Evolutionary conservation across 257 asterid species (phyloP).

Genomic region (Thymus quinquecostatus): DNA sequence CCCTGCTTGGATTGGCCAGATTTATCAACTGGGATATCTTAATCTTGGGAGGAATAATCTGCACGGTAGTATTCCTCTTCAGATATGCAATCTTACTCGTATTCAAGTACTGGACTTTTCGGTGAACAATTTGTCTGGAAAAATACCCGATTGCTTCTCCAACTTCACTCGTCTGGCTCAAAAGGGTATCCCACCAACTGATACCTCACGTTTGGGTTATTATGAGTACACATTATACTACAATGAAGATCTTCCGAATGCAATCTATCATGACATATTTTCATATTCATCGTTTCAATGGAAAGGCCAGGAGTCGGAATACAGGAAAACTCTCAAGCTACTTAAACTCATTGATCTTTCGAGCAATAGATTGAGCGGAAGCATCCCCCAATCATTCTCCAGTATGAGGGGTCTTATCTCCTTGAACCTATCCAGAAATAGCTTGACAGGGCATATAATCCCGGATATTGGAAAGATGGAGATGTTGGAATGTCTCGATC

Average conservation of each 20-base stretch:
- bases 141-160: conserved; percentile 42
- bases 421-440: conserved; percentile 43
- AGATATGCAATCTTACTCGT: conserved; percentile 35
- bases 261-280: too few species aligned
- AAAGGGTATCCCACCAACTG: not conserved
- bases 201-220: too few species aligned
- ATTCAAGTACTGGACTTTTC: conserved; percentile 50
- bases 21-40: too few species aligned
- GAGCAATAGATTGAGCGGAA: too few species aligned
- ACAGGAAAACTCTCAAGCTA: too few species aligned
- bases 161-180: conserved; percentile 25
- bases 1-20: too few species aligned
- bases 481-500: conserved; percentile 39
- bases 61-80: not conserved
- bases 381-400: too few species aligned
- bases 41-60: conserved; percentile 20
- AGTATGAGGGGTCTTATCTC: not conserved
- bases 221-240: too few species aligned
- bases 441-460: conserved; percentile 31
- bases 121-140: conserved; percentile 36
- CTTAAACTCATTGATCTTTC: too few species aligned
- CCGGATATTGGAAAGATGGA: conserved; percentile 41
- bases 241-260: too few species aligned
- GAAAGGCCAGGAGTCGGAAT: too few species aligned
- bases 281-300: too few species aligned